Percentiles rank a stretch among this genome's conserved stretches.
Conservation (phyloP, 306 rosid genomes). For the Sindora glabra region DNA sequence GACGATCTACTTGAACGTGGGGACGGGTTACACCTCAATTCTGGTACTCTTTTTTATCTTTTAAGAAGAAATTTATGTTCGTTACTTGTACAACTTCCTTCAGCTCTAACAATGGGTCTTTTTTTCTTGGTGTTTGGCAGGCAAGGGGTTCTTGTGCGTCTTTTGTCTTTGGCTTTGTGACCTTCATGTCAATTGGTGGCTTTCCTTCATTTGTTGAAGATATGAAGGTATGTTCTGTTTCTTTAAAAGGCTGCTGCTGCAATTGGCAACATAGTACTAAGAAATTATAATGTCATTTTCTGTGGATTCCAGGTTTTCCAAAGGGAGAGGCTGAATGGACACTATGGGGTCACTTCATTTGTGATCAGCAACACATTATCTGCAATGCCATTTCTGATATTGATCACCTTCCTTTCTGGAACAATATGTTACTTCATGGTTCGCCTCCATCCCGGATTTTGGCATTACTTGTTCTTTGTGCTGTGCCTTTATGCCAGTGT, state of each 20-base stretch:
- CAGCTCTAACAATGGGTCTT: too few relatives aligned
- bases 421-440: conserved; percentile 98
- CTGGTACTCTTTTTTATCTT: conserved; percentile 42
- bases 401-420: conserved; percentile 86
- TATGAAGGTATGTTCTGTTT: conserved; percentile 62
- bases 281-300: background rate
- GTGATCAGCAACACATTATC: conserved; percentile 85
- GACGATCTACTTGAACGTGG: conserved; percentile 75
- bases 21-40: conserved; percentile 80
- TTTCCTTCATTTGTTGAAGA: conserved; percentile 98
- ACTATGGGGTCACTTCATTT: conserved; percentile 81
- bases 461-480: conserved; percentile 83
- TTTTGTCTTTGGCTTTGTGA: conserved; percentile 88
- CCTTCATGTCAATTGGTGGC: conserved; percentile 97
- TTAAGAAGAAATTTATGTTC: background rate
- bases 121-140: conserved; percentile 26
- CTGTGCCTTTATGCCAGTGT: conserved; percentile 92
- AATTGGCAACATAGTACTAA: background rate
- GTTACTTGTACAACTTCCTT: too few relatives aligned
- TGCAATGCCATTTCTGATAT: conserved; percentile 75
- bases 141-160: conserved; percentile 99
- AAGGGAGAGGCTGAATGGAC: conserved; percentile 94
- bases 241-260: background rate
- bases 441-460: conserved; percentile 80
- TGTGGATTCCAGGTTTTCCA: conserved; percentile 64